phyloP scores from a whole-genome alignment of 2,329 filamentous ascomycete species.

The Botrytis medusae region DNA sequence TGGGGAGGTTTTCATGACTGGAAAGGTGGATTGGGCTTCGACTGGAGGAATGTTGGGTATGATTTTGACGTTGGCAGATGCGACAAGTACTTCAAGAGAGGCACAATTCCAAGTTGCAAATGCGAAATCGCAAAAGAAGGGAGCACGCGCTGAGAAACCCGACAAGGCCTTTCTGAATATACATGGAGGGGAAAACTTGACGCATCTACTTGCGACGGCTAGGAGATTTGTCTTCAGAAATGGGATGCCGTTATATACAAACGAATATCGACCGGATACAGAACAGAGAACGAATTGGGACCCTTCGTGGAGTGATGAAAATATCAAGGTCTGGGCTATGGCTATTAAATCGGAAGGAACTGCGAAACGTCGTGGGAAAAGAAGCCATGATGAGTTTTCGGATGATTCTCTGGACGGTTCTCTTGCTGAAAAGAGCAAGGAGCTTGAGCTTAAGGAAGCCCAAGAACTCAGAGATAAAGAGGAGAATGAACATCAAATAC shows the following conservation, averaged over 20 bases:
- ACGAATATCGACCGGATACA: constrained; percentile 55
- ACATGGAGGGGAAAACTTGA: constrained; percentile 78
- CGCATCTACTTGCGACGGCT: constrained; percentile 77
- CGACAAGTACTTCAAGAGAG: constrained; percentile 49
- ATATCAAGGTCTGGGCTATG: constrained; percentile 83
- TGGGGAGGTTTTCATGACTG: constrained; percentile 79
- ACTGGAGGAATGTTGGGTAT: constrained; percentile 82
- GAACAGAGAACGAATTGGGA: constrained; percentile 40
- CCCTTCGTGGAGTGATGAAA: constrained; percentile 74
- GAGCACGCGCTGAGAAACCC: constrained; percentile 31
- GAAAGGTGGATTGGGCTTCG: constrained; percentile 71
- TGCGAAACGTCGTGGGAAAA: constrained; percentile 44
- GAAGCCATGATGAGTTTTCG: constrained; percentile 51
- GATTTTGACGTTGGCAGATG: constrained; percentile 79
- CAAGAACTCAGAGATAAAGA: constrained; percentile 39
- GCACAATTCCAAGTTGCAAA: constrained; percentile 36
- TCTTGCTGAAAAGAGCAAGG: constrained; percentile 29
- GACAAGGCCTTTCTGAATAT: constrained; percentile 55
- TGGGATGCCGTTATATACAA: constrained; percentile 68
- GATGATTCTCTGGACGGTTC: constrained; percentile 24
- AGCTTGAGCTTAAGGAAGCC: constrained; percentile 8
- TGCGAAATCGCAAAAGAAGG: constrained; percentile 27
- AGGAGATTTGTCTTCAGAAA: constrained; percentile 84
- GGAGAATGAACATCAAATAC: constrained; percentile 49
- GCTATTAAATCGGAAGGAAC: constrained; percentile 48